These are phyloP conservation scores for Aspergillus persii DNA, from an alignment of 2,329 filamentous ascomycete species.

Conservation along the genomic window DNA sequence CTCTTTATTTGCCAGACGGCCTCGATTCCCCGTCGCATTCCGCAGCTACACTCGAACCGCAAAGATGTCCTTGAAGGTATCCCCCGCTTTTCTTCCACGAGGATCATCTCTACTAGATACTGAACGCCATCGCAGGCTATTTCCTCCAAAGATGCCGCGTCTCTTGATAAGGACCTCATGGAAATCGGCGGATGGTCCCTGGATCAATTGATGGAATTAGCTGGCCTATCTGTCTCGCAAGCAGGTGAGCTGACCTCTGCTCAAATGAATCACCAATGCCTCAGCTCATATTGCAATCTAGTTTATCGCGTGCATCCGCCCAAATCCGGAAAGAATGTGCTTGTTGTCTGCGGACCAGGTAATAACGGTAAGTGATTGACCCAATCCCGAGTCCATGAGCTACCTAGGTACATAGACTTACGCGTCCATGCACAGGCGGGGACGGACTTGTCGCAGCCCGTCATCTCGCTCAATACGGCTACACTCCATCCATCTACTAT, in stretches of 20 bases:
- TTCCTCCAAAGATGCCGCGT: slow-evolving; percentile 79
- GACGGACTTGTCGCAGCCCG: slow-evolving; percentile 93
- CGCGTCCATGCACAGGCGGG: slow-evolving; percentile 58
- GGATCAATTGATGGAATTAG: slow-evolving; percentile 96
- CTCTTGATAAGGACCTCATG: slow-evolving; percentile 94
- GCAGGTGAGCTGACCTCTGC: slow-evolving; percentile 57
- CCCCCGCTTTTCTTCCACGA: background rate
- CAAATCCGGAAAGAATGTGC: slow-evolving; percentile 65
- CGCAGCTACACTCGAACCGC: slow-evolving; percentile 29
- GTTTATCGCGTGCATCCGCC: slow-evolving; percentile 83
- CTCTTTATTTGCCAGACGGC: slow-evolving; percentile 10
- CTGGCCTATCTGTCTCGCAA: slow-evolving; percentile 89
- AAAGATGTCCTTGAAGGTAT: slow-evolving; percentile 44
- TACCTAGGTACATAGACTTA: background rate
- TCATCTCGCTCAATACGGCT: slow-evolving; percentile 89
- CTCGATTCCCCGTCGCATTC: slow-evolving; percentile 11
- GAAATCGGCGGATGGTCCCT: slow-evolving; percentile 80
- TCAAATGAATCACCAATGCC: background rate
- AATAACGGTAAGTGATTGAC: slow-evolving; percentile 52
- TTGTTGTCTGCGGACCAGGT: slow-evolving; percentile 87
- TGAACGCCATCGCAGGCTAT: slow-evolving; percentile 61
- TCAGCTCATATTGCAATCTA: slow-evolving; percentile 33
- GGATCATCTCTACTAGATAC: background rate
- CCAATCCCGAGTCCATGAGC: background rate
- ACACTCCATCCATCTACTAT: slow-evolving; percentile 84